A percentile compares a stretch with the other conserved stretches of the same genome.
phyloP scores from a whole-genome alignment of 768 basidiomycete species.

The Hysterangium stoloniferum region DNA sequence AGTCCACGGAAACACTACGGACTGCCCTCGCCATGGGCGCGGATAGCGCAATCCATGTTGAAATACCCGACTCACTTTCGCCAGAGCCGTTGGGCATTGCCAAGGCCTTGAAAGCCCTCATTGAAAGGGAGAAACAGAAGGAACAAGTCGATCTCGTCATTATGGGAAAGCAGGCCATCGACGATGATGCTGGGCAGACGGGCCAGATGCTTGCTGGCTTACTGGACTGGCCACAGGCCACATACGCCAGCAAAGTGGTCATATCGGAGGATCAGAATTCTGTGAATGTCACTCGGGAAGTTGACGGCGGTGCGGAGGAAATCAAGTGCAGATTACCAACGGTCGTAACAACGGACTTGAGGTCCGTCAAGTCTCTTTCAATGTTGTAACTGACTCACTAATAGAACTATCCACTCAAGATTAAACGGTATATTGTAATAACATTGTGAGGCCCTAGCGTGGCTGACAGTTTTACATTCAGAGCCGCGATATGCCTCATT shows the following conservation, averaged over 20 bases:
- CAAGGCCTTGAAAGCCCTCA: conserved; percentile 70
- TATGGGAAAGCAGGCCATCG: conserved; percentile 96
- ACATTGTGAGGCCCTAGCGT: background rate
- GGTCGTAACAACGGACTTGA: conserved; percentile 86
- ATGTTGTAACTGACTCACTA: background rate
- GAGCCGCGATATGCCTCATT: conserved; percentile 97
- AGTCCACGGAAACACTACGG: conserved; percentile 82
- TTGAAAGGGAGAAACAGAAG: conserved; percentile 50
- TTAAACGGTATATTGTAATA: conserved; percentile 52
- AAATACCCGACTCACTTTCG: conserved; percentile 60
- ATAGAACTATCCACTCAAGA: conserved; percentile 28
- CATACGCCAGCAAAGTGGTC: conserved; percentile 85
- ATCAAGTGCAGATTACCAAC: conserved; percentile 72
- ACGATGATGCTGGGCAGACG: conserved; percentile 92
- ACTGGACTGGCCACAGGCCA: conserved; percentile 88
- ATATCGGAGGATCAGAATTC: conserved; percentile 55
- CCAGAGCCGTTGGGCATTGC: conserved; percentile 92
- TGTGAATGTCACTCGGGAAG: conserved; percentile 75
- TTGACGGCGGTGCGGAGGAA: conserved; percentile 90
- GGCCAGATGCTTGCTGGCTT: conserved; percentile 97
- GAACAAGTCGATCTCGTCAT: conserved; percentile 78
- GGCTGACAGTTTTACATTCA: conserved; percentile 22
- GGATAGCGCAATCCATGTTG: conserved; percentile 87
- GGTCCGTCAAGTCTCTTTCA: conserved; percentile 40
- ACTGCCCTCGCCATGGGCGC: conserved; percentile 98